These are phyloP conservation scores for Microsporum ferrugineum DNA, from an alignment of 2,329 filamentous ascomycete genomes.

Conservation along the genomic window DNA sequence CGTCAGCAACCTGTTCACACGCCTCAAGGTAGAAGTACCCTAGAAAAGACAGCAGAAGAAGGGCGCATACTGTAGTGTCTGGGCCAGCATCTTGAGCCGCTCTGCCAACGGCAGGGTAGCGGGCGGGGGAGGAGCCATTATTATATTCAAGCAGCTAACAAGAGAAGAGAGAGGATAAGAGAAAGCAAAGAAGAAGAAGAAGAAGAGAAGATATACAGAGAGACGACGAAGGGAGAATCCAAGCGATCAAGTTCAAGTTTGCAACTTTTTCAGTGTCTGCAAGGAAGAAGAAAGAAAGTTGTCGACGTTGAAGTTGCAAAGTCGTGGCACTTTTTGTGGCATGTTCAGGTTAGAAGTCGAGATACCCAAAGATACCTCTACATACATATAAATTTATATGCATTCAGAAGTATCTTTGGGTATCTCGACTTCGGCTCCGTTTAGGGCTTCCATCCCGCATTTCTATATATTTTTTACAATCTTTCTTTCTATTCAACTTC, in stretches of 20 bases:
- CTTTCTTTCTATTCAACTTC: not conserved
- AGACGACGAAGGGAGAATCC: too few relatives aligned
- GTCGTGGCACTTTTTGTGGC: too few relatives aligned
- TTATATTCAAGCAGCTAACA: not conserved
- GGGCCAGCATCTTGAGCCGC: conserved; percentile 64
- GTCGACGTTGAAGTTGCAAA: too few relatives aligned
- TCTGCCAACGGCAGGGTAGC: conserved; percentile 59
- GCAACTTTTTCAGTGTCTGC: too few relatives aligned
- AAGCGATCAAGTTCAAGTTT: too few relatives aligned
- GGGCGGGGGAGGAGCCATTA: conserved; percentile 64
- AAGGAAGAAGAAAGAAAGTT: too few relatives aligned
- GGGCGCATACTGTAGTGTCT: conserved; percentile 76
- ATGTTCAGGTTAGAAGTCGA: too few relatives aligned
- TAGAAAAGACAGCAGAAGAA: not conserved
- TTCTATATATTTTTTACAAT: not conserved
- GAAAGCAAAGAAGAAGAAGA: not conserved
- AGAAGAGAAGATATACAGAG: not conserved
- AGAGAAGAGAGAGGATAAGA: conserved; percentile 1
- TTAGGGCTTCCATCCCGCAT: not conserved
- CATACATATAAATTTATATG: too few relatives aligned
- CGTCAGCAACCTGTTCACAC: conserved; percentile 7
- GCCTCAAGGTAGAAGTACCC: not conserved
- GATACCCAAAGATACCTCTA: not conserved
- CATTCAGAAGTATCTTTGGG: not conserved
- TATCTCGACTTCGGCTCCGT: not conserved